These are phyloP conservation scores for Epipyxis sp. DNA, from an alignment of 108 stramenopile genomes.

Conservation along the genomic window DNA sequence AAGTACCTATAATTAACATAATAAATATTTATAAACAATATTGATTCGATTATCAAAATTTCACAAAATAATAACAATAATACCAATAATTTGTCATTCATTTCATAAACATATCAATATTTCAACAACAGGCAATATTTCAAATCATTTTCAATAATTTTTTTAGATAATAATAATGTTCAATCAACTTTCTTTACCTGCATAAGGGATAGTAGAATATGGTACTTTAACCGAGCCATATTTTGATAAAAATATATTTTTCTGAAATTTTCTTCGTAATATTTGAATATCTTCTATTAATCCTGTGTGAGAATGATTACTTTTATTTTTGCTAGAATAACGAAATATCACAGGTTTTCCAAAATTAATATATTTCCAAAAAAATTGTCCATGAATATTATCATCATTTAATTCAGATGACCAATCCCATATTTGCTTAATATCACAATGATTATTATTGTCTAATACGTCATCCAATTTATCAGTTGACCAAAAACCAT, in stretches of 20 bases:
- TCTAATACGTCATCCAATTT: no score
- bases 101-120: no score
- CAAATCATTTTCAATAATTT: conserved; percentile 2
- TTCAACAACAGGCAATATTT: no score
- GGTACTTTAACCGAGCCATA: neutral
- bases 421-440: neutral
- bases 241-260: neutral
- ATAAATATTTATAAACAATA: no score
- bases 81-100: no score
- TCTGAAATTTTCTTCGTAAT: neutral
- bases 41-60: no score
- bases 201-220: conserved; percentile 5
- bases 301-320: no score
- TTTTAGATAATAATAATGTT: neutral
- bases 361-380: neutral
- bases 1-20: neutral
- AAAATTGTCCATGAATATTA: neutral
- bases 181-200: neutral
- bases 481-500: no score
- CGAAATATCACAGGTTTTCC: conserved; percentile 19
- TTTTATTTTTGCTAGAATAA: neutral
- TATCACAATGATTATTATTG: neutral
- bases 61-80: no score
- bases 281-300: neutral
- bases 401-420: neutral